Evolutionary conservation across 768 basidiomycete genomes (phyloP).

Genomic region (Mycena maculata): DNA sequence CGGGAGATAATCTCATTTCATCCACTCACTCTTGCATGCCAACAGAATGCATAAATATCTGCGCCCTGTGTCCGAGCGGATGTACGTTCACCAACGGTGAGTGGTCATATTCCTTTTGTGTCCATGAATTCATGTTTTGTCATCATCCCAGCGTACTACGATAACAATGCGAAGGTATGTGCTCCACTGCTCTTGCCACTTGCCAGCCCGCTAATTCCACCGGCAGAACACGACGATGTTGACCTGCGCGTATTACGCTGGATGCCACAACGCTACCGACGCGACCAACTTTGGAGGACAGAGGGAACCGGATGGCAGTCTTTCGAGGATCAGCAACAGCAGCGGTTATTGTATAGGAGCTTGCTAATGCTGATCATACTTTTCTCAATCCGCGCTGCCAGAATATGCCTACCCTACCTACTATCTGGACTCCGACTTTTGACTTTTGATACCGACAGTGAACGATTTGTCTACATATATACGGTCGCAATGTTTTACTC

Average conservation of each 20-base stretch:
- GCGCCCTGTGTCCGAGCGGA: constrained; percentile 1
- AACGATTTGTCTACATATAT: too few relatives aligned
- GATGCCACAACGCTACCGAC: constrained; percentile 30
- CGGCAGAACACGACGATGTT: constrained; percentile 20
- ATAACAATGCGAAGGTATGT: constrained; percentile 13
- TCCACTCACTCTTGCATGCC: not conserved
- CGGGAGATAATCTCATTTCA: not conserved
- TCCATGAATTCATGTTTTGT: not conserved
- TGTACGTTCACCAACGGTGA: constrained; percentile 25
- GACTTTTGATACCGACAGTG: too few relatives aligned
- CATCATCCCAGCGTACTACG: constrained; percentile 4
- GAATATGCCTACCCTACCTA: too few relatives aligned
- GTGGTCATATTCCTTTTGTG: not conserved
- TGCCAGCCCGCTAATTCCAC: not conserved
- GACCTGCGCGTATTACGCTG: constrained; percentile 27
- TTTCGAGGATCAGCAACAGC: too few relatives aligned
- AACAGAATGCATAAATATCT: constrained; percentile 26
- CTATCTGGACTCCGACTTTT: too few relatives aligned
- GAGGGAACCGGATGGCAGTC: constrained; percentile 23
- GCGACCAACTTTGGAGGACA: constrained; percentile 33
- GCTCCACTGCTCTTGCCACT: not conserved
- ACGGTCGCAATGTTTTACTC: too few relatives aligned
- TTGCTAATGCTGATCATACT: too few relatives aligned
- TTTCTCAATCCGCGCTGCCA: too few relatives aligned
- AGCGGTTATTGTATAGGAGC: too few relatives aligned